Percentiles rank a stretch among this genome's conserved stretches.
Evolutionary conservation across 2,329 filamentous ascomycete genomes (phyloP).

Genomic region (Periconia macrospinosa): DNA sequence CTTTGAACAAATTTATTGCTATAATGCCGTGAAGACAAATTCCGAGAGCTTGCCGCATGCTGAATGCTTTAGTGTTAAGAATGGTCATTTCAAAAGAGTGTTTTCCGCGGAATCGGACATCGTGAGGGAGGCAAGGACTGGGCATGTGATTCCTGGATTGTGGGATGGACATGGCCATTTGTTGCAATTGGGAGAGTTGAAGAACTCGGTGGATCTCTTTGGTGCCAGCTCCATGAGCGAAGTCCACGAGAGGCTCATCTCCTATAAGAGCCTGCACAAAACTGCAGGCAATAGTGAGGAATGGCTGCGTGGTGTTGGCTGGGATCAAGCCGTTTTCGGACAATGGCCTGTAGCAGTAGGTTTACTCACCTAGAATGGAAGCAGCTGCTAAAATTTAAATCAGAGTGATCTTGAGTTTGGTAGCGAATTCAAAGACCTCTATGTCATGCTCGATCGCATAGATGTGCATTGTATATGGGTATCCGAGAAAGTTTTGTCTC

Average conservation of each 20-base stretch:
- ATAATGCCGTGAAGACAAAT: conserved; percentile 50
- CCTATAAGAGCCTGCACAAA: conserved; percentile 55
- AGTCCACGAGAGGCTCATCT: conserved; percentile 55
- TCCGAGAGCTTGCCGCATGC: conserved; percentile 37
- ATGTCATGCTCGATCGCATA: conserved; percentile 70
- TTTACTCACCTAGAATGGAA: conserved; percentile 12
- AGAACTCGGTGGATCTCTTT: conserved; percentile 67
- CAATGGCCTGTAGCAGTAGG: conserved; percentile 66
- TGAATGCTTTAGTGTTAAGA: conserved; percentile 59
- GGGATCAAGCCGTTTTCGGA: conserved; percentile 68
- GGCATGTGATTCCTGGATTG: conserved; percentile 66
- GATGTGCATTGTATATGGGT: conserved; percentile 74
- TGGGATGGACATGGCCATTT: conserved; percentile 74
- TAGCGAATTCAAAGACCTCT: conserved; percentile 56
- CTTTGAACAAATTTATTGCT: conserved; percentile 45
- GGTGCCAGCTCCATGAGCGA: conserved; percentile 59
- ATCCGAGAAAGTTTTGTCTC: conserved; percentile 63
- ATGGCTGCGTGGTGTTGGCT: conserved; percentile 70
- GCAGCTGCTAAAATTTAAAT: neutral
- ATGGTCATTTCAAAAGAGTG: conserved; percentile 57
- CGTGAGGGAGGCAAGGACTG: conserved; percentile 41
- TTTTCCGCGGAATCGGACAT: conserved; percentile 39
- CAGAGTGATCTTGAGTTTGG: conserved; percentile 60
- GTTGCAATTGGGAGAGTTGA: conserved; percentile 66
- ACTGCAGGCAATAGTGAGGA: conserved; percentile 56